Conservation (phyloP, 2,329 filamentous ascomycete species). For the Colletotrichum tropicale region DNA sequence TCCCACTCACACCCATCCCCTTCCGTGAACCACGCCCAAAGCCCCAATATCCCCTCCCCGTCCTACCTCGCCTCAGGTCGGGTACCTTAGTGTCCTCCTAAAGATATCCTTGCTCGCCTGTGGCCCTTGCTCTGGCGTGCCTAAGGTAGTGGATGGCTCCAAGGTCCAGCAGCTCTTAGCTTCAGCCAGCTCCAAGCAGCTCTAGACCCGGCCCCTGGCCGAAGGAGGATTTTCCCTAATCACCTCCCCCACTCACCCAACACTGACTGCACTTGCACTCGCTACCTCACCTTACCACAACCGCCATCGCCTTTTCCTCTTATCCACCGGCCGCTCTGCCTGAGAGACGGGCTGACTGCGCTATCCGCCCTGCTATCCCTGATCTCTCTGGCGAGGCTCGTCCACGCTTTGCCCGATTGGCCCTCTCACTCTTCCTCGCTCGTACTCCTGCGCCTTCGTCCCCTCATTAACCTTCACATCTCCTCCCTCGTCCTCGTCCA, state of each 20-base stretch:
- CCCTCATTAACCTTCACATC: constrained; percentile 8
- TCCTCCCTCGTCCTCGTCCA: constrained; percentile 11
- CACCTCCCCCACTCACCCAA: background rate
- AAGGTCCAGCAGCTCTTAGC: background rate
- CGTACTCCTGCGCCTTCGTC: background rate
- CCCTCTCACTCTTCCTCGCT: constrained; percentile 4
- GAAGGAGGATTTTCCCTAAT: background rate
- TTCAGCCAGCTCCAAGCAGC: background rate
- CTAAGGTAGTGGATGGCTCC: background rate
- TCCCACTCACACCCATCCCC: background rate
- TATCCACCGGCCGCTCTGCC: background rate
- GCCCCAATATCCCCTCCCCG: background rate
- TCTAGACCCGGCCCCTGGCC: background rate
- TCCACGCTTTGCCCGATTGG: constrained; percentile 19
- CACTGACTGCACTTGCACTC: background rate
- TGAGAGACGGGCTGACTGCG: constrained; percentile 4
- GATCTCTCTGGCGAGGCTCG: constrained; percentile 14
- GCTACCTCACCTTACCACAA: background rate
- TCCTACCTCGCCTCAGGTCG: background rate
- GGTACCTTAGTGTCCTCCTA: background rate
- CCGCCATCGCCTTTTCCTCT: background rate
- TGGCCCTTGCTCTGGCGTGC: background rate
- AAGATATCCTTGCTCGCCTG: background rate
- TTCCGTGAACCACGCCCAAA: background rate
- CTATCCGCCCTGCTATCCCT: constrained; percentile 4